Evolutionary conservation across 345 rosid genomes (phyloP), one percentile per base, ranked within the genome.

Genomic region (Nasturtium officinale): DNA sequence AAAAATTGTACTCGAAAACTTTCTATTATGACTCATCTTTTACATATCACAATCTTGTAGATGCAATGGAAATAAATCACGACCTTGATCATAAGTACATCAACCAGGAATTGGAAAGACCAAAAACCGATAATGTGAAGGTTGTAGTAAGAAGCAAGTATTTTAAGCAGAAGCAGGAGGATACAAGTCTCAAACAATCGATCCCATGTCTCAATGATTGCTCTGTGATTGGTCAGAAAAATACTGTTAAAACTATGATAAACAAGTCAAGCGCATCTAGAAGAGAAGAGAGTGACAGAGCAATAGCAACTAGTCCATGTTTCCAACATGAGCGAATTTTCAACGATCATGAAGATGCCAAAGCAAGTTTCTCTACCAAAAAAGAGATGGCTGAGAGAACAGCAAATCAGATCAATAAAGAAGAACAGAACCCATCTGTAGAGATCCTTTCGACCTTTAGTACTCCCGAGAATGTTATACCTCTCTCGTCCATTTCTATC

Each of bases 71-170:
- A 71, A 64, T 30, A 28, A 77, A 70, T 55, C 32, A 64, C 37
- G 35, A 69, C 15, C 18, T 63, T 69, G 76, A 63, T 64, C 72
- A 38, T 38, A 56, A 56, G 17, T 37, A 56, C 48, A 25, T 57
- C 5, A 5, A 69, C n/a, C 66, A 37, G 21, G 20, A 46, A 47
- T 59, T 76, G 60, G 84, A 66, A 29, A 82, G 81, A 81, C 78
- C 67, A 56, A 78, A 81, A 77, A 76, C 73, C 21, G 89, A 82
- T 54, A 77, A 55, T 77, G 72, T 74, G 51, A 88, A 85, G 84
- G 85, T 77, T 61, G 65, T 81, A 16, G 80, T 85, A 55, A 82
- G 87, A 79, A 89, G 97, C 84, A 73, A 83, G 29, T 94, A 82
- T 78, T 89, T 88, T 50, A 84, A 81, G 80, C 82, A 79, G 47